Base-by-base conservation (phyloP, 768 basidiomycete genomes). In the Mycena metata region DNA sequence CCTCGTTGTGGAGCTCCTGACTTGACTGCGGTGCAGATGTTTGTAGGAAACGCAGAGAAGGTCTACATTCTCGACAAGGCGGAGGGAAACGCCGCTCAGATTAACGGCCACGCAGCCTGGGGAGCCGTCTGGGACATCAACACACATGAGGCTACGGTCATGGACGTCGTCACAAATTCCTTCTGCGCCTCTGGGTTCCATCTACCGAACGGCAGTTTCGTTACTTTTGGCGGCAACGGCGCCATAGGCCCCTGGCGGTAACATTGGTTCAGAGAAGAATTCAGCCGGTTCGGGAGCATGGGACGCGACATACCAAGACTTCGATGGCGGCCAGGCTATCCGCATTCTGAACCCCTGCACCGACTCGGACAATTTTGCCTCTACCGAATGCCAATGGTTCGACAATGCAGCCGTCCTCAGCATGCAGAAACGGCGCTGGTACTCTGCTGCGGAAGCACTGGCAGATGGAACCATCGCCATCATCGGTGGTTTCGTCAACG, bases 111-210 rank as follows among this genome's bases (percentile, higher is more conserved):
- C 79, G 84, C 94, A 13, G 91, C 91, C 1, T 92, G 91, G 88
- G 93, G 88, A 23, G 77, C 91, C 0, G 88, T 90, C 19, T 94
- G 90, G 90, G 89, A 88, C 63, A 59, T 67, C 0, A 36, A 71
- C 10, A 83, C 89, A 0, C 88, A 88, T 67, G 79, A 83, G 33
- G 86, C 88, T 23, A 83, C 83, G 23, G 77, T 89, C 0, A 93
- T 96, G 90, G 91, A 93, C 56, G 83, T 95, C 15, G 70, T 73
- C 41, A 91, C 91, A 26, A 95, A 95, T 74, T 80, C 86, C 6
- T 95, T 95, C 82, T 95, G 94, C 72, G 88, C 94, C 21, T 94
- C 91, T 2, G 94, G 93, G 55, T 88, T 90, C 88, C 92, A 94
- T 75, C 81, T 94, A 0, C 93, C 93, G 12, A 69, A 69, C n/a